Evolutionary conservation across 1,139 yeast species (phyloP), one percentile per base, ranked within the genome.

Genomic region (Sugiyamaella neomexicana): DNA sequence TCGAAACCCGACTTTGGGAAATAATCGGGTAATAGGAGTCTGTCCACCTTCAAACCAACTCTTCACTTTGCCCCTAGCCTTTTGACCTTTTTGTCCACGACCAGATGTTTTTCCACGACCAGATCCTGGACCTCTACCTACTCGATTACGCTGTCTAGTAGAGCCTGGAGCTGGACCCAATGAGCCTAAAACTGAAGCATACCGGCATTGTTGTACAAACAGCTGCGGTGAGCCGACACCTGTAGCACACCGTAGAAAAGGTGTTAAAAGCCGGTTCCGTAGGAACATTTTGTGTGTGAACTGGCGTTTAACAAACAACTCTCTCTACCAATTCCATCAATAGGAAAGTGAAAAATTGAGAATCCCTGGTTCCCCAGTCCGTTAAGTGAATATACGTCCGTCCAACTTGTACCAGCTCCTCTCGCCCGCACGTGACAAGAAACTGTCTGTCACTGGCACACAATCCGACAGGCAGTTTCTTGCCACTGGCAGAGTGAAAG

Each of bases 11-110:
- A 86, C 78, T 69, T 93, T 91, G 52, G 98, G 98, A 71, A 90
- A 89, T 58, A 90, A 75, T 70, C 87, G 87, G 68, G 83, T 87
- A 65, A 85, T 85, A 23, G 98, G 98, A 0, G 99, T 93, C 71
- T 93, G 99, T 68, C 99, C 99, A 81, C 99, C 99, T 76, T 93
- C 99, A 70, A 91, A 89, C 93, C 96, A 89, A 59, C 86, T 82
- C 56, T 91, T 93, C 20, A 91, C 95, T 52, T 85, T 82, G 37
- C 93, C 89, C 73, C 98, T 82, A 12, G 98, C 97, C 74, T 91
- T 91, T 71, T 93, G 99, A 82, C 99, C 99, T 74, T 91, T 95
- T 68, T 89, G 97, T 77, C 99, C 99, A 70, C 99, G 81, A 50
- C 97, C 96, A 2, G 98, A 83, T 1, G 98, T 93, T 72, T 91